Evolutionary conservation across 306 rosid species (phyloP).

Genomic region (Hippophae rhamnoides): DNA sequence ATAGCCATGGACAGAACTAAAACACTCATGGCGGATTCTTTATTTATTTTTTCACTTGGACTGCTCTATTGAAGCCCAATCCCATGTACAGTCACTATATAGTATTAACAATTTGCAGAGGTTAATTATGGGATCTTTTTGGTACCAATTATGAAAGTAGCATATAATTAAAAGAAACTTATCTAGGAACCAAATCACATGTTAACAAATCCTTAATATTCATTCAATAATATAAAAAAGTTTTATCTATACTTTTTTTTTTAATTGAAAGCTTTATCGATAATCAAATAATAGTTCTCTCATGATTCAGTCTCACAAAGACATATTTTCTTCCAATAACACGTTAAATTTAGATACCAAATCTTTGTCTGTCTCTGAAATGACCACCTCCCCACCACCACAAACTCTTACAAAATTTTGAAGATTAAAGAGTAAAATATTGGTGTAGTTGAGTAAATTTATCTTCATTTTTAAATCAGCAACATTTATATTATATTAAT

Average conservation of each 20-base stretch:
- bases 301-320: slow-evolving; percentile 18
- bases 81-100: no score
- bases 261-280: background rate
- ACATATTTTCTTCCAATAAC: slow-evolving; percentile 10
- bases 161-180: slow-evolving; percentile 1
- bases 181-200: slow-evolving; percentile 22
- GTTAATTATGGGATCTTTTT: background rate
- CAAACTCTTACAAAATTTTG: background rate
- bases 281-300: background rate
- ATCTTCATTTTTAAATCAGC: no score
- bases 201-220: background rate
- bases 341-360: slow-evolving; percentile 25
- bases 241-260: background rate
- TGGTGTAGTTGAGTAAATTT: no score
- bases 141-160: background rate
- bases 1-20: no score
- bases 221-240: slow-evolving; percentile 5
- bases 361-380: background rate
- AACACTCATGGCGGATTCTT: no score
- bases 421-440: slow-evolving; percentile 8
- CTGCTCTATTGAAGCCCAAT: no score
- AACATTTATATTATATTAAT: no score
- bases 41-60: no score
- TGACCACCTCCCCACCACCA: slow-evolving; percentile 9
- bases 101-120: no score